phyloP scores from a whole-genome alignment of 2,329 filamentous ascomycete species.

The Teratosphaeria epicoccoides region DNA sequence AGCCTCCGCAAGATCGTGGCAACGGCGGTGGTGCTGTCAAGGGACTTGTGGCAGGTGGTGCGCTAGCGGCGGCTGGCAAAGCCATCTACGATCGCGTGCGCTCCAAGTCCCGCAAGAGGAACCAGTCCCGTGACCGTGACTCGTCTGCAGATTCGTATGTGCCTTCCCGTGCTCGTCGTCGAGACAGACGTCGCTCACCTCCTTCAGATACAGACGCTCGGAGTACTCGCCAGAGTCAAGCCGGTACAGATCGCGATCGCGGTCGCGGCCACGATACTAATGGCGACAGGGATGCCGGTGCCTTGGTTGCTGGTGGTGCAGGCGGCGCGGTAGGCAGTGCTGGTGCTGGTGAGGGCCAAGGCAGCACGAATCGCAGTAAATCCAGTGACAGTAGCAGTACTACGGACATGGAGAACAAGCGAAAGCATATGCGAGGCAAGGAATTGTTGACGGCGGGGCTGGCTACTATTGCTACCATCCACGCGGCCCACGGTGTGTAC shows the following conservation, averaged over 20 bases:
- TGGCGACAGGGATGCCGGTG: slow-evolving; percentile 20
- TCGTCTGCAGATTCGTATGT: slow-evolving; percentile 42
- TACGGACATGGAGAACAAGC: slow-evolving; percentile 49
- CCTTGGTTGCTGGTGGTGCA: slow-evolving; percentile 25
- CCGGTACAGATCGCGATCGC: slow-evolving; percentile 24
- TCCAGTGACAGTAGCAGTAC: slow-evolving; percentile 27
- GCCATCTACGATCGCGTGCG: slow-evolving; percentile 45
- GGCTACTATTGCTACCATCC: slow-evolving; percentile 58
- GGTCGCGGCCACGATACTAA: slow-evolving; percentile 31
- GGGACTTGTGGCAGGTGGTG: slow-evolving; percentile 39
- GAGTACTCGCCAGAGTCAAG: slow-evolving; percentile 26
- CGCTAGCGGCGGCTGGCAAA: slow-evolving; percentile 41
- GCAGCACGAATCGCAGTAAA: slow-evolving; percentile 8
- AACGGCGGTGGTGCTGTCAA: slow-evolving; percentile 38
- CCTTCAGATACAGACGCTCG: slow-evolving; percentile 27
- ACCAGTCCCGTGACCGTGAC: slow-evolving; percentile 30
- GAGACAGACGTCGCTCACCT: slow-evolving; percentile 29
- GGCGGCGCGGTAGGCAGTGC: slow-evolving; percentile 18
- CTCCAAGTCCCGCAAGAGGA: slow-evolving; percentile 39
- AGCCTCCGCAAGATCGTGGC: slow-evolving; percentile 26
- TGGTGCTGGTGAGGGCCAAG: slow-evolving; percentile 10
- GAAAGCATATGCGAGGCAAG: slow-evolving; percentile 56
- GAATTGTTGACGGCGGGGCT: slow-evolving; percentile 56
- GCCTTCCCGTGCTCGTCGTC: slow-evolving; percentile 37
- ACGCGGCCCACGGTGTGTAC: slow-evolving; percentile 56